phyloP scores from a whole-genome alignment of 2,329 filamentous ascomycete species.

The Xylaria sp. region DNA sequence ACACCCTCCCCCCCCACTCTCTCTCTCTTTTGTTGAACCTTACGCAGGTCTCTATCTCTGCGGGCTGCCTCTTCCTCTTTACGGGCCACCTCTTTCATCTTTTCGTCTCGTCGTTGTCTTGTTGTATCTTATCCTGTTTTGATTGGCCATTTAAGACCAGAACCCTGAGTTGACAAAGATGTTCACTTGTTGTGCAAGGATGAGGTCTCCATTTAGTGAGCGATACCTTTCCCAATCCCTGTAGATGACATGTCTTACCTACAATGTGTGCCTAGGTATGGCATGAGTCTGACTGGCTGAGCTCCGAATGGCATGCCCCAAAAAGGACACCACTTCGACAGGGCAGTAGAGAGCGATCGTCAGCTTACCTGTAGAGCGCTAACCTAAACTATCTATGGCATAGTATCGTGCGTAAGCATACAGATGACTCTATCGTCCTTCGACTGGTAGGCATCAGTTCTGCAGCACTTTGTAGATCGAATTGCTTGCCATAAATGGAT shows the following conservation, averaged over 20 bases:
- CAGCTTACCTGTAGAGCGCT: neutral
- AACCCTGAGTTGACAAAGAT: neutral
- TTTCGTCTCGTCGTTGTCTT: neutral
- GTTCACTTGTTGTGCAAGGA: neutral
- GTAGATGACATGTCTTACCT: neutral
- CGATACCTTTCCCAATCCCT: neutral
- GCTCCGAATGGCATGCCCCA: neutral
- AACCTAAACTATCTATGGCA: neutral
- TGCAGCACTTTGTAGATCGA: neutral
- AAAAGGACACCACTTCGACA: conserved; percentile 15
- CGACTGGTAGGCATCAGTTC: neutral
- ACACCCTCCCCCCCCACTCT: neutral
- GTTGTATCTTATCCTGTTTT: neutral
- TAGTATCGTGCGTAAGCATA: neutral
- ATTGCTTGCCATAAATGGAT: conserved; percentile 3
- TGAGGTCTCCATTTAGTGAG: neutral
- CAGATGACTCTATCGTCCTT: neutral
- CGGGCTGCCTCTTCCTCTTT: neutral
- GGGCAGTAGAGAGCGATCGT: neutral
- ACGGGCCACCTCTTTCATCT: neutral
- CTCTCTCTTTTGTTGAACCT: neutral
- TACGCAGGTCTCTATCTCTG: neutral
- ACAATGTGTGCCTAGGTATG: neutral
- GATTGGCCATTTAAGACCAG: neutral
- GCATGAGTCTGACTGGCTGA: neutral